A percentile compares a stretch with the other conserved stretches of the same genome.
Conservation (phyloP, 148 eudicot species). For the Dianthus caryophyllus region DNA sequence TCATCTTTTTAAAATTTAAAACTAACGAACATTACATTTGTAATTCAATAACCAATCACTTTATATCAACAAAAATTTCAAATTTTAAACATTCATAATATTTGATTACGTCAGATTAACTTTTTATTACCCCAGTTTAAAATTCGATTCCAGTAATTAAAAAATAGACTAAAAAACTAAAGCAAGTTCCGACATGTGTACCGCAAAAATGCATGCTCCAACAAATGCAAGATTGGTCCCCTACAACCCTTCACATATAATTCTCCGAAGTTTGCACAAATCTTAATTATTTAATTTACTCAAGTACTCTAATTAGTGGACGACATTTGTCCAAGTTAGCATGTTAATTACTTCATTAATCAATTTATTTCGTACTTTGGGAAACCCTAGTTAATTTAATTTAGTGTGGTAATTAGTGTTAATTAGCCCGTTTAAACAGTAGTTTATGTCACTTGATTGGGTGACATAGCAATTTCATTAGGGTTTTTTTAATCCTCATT, state of each 20-base stretch:
- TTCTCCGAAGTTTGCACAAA: slow-evolving; percentile 19
- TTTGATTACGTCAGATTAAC: too few relatives aligned
- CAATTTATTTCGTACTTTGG: slow-evolving; percentile 5
- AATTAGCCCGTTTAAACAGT: slow-evolving; percentile 25
- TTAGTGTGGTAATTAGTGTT: slow-evolving; percentile 21
- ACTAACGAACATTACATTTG: too few relatives aligned
- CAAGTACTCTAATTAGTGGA: slow-evolving; percentile 21
- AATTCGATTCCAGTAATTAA: too few relatives aligned
- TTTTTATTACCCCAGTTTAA: too few relatives aligned
- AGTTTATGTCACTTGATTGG: slow-evolving; percentile 23
- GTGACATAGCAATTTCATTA: slow-evolving; percentile 23
- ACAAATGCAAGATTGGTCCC: slow-evolving; percentile 29
- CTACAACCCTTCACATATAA: slow-evolving; percentile 17
- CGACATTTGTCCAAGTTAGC: slow-evolving; percentile 24
- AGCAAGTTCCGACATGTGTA: slow-evolving; percentile 38
- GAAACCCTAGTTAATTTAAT: slow-evolving; percentile 16
- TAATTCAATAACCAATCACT: too few relatives aligned
- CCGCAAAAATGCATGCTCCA: slow-evolving; percentile 32
- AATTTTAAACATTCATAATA: too few relatives aligned
- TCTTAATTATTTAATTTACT: not conserved
- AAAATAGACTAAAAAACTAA: slow-evolving; percentile 7
- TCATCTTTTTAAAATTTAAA: too few relatives aligned
- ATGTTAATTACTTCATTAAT: slow-evolving; percentile 19
- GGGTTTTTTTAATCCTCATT: not conserved
- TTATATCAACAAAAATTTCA: too few relatives aligned